Evolutionary conservation across 2,329 filamentous ascomycete genomes (phyloP).

Genomic region (Tolypocladium inflatum): DNA sequence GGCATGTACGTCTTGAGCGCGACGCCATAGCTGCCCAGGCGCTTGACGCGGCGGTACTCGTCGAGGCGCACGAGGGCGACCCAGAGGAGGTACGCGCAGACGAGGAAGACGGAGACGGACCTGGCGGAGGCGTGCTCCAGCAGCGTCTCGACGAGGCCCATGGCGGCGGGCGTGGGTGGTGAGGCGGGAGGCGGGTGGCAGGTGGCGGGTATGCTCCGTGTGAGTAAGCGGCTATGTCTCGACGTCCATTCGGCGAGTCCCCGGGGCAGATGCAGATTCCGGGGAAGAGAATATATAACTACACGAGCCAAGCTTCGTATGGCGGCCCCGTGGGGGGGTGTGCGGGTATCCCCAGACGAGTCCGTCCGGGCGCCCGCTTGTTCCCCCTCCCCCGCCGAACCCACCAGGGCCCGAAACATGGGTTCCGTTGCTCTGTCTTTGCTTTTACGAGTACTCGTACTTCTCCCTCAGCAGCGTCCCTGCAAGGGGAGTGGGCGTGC

Average conservation of each 20-base stretch:
- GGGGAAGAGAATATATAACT: background rate
- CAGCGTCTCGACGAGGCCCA: slow-evolving; percentile 41
- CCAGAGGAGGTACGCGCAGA: slow-evolving; percentile 27
- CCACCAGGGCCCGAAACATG: no score
- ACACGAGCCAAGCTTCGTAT: background rate
- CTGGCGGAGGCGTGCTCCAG: slow-evolving; percentile 34
- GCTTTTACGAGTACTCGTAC: no score
- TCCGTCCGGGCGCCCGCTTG: no score
- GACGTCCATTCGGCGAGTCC: background rate
- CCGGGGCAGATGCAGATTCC: background rate
- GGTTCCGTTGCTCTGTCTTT: no score
- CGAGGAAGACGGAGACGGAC: slow-evolving; percentile 24
- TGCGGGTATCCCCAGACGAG: no score
- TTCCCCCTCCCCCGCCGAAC: no score
- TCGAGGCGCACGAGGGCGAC: slow-evolving; percentile 26
- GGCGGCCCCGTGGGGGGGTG: no score
- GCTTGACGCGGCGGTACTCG: slow-evolving; percentile 33
- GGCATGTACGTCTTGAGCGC: slow-evolving; percentile 28
- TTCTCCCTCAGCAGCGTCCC: no score
- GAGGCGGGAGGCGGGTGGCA: background rate
- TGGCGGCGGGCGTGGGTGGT: slow-evolving; percentile 13
- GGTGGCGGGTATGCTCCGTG: background rate
- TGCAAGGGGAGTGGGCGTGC: no score
- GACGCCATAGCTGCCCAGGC: slow-evolving; percentile 33
- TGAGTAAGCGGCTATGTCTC: background rate